Evolutionary conservation across 2,329 filamentous ascomycete species (phyloP), one percentile per base, ranked within the genome.

Genomic region (Blastomyces emzantsi): DNA sequence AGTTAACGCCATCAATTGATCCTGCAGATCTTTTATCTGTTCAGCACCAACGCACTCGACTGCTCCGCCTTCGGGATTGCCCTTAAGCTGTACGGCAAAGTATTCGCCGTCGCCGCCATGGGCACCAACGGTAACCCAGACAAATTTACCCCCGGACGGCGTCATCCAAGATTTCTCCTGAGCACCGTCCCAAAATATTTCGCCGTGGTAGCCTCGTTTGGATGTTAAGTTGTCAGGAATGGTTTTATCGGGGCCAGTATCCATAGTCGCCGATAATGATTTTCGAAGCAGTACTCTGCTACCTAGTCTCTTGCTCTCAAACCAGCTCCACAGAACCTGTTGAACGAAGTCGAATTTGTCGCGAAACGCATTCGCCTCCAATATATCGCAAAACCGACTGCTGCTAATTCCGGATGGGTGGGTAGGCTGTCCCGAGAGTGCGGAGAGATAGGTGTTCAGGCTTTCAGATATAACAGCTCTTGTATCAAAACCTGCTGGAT

Each of bases 81-180:
- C 59, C 61, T 74, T 76, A 19, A 77, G 63, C 28, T 73, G 70
- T 22, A 77, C 66, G 2, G 75, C 76, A n/a, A 73, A 71, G 65
- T 78, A 78, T 33, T 77, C 73, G 2, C 73, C 75, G 71, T 81
- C 79, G 30, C 79, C 79, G 62, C 78, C 78, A 28, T 75, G 77
- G 25, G 78, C 76, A 8, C 79, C 79, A 19, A 81, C 78, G 0
- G 78, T 80, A 30, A 80, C 79, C 79, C 82, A 83, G 63, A 79
- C 79, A 55, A 81, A 78, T 69, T 82, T 82, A 3, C 71, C 79
- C 74, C 71, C 73, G 68, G 6, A 69, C 77, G 51, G 76, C 78
- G 76, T 75, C 65, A 68, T 68, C 60, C 70, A 75, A 57, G 68
- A 74, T 47, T 69, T 78, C 69, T 74, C 78, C 69, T 75, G 77